phyloP scores from a whole-genome alignment of 1,284 basidiomycete genomes.

The Xerocomus alliaceus region DNA sequence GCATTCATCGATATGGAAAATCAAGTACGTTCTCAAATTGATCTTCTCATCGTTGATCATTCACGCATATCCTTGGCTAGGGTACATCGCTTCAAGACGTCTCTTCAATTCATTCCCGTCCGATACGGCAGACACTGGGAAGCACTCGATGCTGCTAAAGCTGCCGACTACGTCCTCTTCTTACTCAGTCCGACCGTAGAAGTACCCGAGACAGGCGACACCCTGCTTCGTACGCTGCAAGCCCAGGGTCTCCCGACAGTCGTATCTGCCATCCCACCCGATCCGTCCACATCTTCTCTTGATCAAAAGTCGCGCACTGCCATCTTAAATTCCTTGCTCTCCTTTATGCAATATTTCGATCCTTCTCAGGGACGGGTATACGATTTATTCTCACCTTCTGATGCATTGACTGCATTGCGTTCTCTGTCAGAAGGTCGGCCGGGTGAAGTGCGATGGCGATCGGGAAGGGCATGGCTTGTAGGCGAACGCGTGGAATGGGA shows the following conservation, averaged over 20 bases:
- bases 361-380: conserved; percentile 78
- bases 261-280: conserved; percentile 64
- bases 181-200: conserved; percentile 83
- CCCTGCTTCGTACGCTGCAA: conserved; percentile 86
- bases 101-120: conserved; percentile 84
- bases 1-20: conserved; percentile 57
- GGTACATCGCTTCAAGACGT: conserved; percentile 87
- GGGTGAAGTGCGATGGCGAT: conserved; percentile 79
- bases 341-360: conserved; percentile 95
- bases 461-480: conserved; percentile 81
- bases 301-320: conserved; percentile 69
- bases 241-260: conserved; percentile 81
- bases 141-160: conserved; percentile 86
- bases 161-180: conserved; percentile 91
- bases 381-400: conserved; percentile 67
- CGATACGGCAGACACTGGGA: conserved; percentile 76
- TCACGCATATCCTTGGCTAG: conserved; percentile 47
- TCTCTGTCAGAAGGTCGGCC: conserved; percentile 84
- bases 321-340: conserved; percentile 85
- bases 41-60: not conserved
- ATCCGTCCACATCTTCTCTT: conserved; percentile 50
- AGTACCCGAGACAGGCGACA: conserved; percentile 88
- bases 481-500: conserved; percentile 65
- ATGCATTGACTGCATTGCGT: conserved; percentile 75
- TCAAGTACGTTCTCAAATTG: conserved; percentile 57